Conservation (phyloP, 805 yeast species). For the Metahyphopichia silvanorum region DNA sequence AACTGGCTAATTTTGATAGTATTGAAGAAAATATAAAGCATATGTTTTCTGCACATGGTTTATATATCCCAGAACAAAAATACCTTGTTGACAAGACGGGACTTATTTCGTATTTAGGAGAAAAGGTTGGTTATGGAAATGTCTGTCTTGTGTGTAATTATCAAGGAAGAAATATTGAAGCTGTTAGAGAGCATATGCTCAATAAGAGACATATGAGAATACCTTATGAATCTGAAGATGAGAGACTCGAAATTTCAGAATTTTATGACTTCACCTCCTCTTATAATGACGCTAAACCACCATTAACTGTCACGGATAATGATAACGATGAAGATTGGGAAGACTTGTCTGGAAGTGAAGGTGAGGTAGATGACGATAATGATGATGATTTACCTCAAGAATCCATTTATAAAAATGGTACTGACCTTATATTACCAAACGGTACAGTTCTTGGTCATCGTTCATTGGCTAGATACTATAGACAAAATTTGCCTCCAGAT, state of each 20-base stretch:
- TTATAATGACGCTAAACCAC: slow-evolving; percentile 45
- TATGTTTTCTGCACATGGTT: slow-evolving; percentile 77
- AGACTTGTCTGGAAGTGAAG: slow-evolving; percentile 31
- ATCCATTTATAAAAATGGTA: slow-evolving; percentile 31
- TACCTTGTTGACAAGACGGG: slow-evolving; percentile 71
- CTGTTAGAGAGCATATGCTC: slow-evolving; percentile 85
- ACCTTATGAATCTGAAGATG: slow-evolving; percentile 82
- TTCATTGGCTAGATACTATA: slow-evolving; percentile 39
- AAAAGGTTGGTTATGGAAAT: slow-evolving; percentile 78
- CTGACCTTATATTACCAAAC: slow-evolving; percentile 40
- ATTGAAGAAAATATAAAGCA: slow-evolving; percentile 55
- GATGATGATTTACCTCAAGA: slow-evolving; percentile 29
- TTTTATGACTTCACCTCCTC: slow-evolving; percentile 83
- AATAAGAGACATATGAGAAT: slow-evolving; percentile 84
- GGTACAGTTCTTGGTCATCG: slow-evolving; percentile 44
- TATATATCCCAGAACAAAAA: slow-evolving; percentile 80
- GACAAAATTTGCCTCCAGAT: slow-evolving; percentile 43
- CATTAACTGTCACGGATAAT: slow-evolving; percentile 5
- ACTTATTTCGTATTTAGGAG: slow-evolving; percentile 69
- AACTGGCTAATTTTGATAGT: slow-evolving; percentile 27
- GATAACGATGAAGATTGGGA: slow-evolving; percentile 36
- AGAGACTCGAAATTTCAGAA: slow-evolving; percentile 68
- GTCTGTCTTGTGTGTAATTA: slow-evolving; percentile 79
- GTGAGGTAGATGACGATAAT: slow-evolving; percentile 16
- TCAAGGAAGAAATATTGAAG: slow-evolving; percentile 80